Percentiles rank a stretch among this genome's conserved stretches.
phyloP scores from a whole-genome alignment of 2,329 filamentous ascomycete species.

The Talaromyces sp. region DNA sequence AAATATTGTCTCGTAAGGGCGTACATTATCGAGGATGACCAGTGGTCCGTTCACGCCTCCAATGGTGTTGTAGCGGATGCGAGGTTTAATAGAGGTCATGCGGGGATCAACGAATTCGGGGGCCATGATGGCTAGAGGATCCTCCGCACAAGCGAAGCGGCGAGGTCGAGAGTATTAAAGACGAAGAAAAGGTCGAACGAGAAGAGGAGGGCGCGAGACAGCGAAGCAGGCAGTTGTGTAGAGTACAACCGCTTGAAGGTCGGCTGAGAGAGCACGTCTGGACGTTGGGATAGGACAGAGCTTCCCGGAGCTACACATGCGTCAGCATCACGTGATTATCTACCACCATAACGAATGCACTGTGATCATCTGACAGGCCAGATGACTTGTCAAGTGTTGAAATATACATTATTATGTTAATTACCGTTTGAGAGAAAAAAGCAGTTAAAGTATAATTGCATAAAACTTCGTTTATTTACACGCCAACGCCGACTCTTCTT shows the following conservation, averaged over 20 bases:
- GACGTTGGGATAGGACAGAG: background rate
- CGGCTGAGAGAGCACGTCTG: background rate
- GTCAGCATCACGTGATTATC: background rate
- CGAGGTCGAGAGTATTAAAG: too few relatives aligned
- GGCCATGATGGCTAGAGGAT: slow-evolving; percentile 26
- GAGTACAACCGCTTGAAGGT: background rate
- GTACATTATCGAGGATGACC: slow-evolving; percentile 93
- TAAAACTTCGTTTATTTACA: background rate
- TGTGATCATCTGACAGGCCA: background rate
- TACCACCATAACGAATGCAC: background rate
- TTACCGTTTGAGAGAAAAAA: background rate
- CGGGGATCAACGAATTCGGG: slow-evolving; percentile 38
- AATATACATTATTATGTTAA: background rate
- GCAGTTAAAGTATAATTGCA: background rate
- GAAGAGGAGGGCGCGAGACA: background rate
- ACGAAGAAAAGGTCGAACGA: background rate
- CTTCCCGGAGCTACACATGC: background rate
- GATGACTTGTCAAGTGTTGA: background rate
- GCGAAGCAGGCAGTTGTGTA: background rate
- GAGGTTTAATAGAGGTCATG: slow-evolving; percentile 55
- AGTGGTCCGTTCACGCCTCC: slow-evolving; percentile 96
- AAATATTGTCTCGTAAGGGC: slow-evolving; percentile 25
- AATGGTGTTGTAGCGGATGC: slow-evolving; percentile 95
- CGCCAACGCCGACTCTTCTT: background rate
- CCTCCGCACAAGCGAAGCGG: slow-evolving; percentile 5